phyloP scores from a whole-genome alignment of 495 filamentous ascomycete species.

The Friedmanniomyces simplex region DNA sequence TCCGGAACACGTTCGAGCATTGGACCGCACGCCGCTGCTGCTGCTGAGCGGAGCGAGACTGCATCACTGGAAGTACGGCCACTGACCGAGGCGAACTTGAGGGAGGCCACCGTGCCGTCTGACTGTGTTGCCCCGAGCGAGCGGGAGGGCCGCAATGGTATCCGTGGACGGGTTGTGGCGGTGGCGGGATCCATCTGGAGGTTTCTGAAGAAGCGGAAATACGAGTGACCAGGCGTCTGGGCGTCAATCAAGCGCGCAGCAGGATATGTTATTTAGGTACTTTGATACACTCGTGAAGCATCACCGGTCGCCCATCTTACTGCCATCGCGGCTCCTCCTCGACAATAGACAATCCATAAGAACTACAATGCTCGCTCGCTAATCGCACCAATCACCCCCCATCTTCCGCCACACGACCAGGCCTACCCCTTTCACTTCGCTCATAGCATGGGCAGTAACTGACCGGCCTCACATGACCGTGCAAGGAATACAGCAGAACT shows the following conservation, averaged over 20 bases:
- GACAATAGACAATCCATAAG: no score
- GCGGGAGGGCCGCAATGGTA: not conserved
- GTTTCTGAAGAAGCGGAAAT: not conserved
- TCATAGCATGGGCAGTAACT: no score
- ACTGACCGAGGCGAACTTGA: no score
- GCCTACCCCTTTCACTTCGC: no score
- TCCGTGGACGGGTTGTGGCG: not conserved
- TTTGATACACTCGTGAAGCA: no score
- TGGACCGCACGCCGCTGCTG: no score
- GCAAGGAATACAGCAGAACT: conserved; percentile 21
- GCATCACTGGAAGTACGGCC: no score
- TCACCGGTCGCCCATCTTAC: not conserved
- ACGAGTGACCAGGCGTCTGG: not conserved
- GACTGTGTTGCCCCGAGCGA: not conserved
- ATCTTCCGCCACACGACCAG: no score
- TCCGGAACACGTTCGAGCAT: no score
- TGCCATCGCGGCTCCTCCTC: not conserved
- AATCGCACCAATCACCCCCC: not conserved
- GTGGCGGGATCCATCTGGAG: not conserved
- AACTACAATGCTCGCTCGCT: no score
- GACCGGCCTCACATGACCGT: conserved; percentile 22
- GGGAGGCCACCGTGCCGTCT: no score
- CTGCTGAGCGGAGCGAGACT: no score
- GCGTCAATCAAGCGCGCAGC: not conserved
- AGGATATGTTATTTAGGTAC: not conserved